Evolutionary conservation across 2,329 filamentous ascomycete species (phyloP).

Genomic region (Stenocarpella maydis): DNA sequence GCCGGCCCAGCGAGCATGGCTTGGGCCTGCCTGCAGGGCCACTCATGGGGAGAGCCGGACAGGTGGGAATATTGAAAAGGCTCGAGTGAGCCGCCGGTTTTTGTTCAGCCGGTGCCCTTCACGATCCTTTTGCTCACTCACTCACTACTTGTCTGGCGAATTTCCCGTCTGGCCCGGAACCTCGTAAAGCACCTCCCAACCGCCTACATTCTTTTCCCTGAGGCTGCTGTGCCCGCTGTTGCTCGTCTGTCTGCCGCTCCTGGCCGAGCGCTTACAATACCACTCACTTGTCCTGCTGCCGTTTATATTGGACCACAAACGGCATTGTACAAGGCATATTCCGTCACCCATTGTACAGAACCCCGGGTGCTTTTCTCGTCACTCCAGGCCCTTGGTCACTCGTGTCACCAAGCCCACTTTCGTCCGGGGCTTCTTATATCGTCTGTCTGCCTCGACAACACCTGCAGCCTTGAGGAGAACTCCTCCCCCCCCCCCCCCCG

Average conservation of each 20-base stretch:
- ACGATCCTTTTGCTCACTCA: not conserved
- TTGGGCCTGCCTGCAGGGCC: not conserved
- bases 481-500: not conserved
- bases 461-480: not conserved
- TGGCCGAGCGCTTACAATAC: constrained; percentile 24
- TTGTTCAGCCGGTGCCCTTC: not conserved
- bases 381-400: not conserved
- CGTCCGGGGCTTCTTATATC: not conserved
- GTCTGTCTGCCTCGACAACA: not conserved
- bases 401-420: not conserved
- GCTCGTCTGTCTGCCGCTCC: constrained; percentile 24
- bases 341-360: not conserved
- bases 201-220: constrained; percentile 1
- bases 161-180: not conserved
- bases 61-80: constrained; percentile 8
- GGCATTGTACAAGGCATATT: constrained; percentile 16
- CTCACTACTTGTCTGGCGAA: not conserved
- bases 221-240: not conserved
- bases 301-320: not conserved
- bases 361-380: not conserved
- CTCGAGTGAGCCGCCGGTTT: constrained; percentile 15
- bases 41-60: not conserved
- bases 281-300: not conserved
- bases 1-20: not conserved
- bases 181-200: not conserved